Percentiles rank a stretch among this genome's conserved stretches.
These are phyloP conservation scores for Gentiana straminea DNA, from an alignment of 257 asterid species.

Conservation along the genomic window DNA sequence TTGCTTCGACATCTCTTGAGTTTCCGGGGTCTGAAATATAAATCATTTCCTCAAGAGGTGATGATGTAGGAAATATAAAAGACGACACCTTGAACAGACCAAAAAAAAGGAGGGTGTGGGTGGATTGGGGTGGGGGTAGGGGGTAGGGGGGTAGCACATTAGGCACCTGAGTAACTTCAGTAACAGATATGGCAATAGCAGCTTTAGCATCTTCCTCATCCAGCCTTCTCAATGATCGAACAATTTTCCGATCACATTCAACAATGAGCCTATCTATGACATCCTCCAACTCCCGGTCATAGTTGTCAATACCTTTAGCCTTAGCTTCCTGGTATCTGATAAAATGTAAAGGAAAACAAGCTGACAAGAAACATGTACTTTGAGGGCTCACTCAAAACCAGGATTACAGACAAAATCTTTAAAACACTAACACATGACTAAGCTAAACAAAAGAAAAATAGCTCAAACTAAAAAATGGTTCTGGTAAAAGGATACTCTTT, in stretches of 20 bases:
- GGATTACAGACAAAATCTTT: no score
- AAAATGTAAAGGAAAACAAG: slow-evolving; percentile 25
- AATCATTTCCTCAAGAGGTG: neutral
- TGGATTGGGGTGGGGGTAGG: neutral
- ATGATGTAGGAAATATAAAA: no score
- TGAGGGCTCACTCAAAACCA: no score
- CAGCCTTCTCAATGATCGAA: slow-evolving; percentile 82
- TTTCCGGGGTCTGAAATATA: slow-evolving; percentile 61
- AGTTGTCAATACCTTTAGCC: slow-evolving; percentile 72
- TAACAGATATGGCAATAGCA: slow-evolving; percentile 85
- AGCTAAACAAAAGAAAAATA: neutral
- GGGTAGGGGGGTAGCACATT: neutral
- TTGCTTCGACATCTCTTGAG: slow-evolving; percentile 69
- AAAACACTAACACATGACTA: neutral
- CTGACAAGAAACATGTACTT: no score
- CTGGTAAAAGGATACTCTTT: slow-evolving; percentile 74
- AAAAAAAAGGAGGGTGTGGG: slow-evolving; percentile 1
- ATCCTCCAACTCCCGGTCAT: slow-evolving; percentile 93
- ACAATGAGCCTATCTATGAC: slow-evolving; percentile 84
- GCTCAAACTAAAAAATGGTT: neutral
- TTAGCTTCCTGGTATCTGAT: slow-evolving; percentile 73
- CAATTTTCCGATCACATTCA: slow-evolving; percentile 89
- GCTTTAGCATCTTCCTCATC: slow-evolving; percentile 98
- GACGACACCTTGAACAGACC: neutral
- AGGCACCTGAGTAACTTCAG: slow-evolving; percentile 83